A percentile compares a stretch with the other conserved stretches of the same genome.
Evolutionary conservation across 2,329 filamentous ascomycete species (phyloP).

Genomic region (Fusarium sp.): DNA sequence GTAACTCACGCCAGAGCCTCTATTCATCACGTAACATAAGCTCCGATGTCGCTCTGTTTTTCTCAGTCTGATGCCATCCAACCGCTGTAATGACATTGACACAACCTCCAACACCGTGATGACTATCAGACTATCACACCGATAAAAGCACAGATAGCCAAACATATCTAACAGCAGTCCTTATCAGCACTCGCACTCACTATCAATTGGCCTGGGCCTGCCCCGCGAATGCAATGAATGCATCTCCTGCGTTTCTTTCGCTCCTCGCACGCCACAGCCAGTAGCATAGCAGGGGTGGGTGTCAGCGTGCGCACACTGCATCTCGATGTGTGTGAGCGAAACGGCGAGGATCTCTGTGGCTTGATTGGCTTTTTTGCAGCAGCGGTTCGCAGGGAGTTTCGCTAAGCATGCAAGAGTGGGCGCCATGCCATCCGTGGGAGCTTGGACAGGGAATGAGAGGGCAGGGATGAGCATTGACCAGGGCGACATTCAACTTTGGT

Average conservation of each 20-base stretch:
- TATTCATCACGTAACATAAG: constrained; percentile 4
- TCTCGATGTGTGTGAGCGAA: constrained; percentile 29
- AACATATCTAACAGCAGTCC: constrained; percentile 25
- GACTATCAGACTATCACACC: neutral
- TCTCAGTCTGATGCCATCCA: neutral
- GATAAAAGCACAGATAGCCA: constrained; percentile 6
- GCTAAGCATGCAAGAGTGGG: constrained; percentile 19
- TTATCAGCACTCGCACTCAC: constrained; percentile 35
- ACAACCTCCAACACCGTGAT: constrained; percentile 14
- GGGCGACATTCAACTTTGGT: constrained; percentile 15
- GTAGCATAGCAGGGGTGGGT: neutral
- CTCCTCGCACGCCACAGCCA: constrained; percentile 27
- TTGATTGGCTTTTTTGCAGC: constrained; percentile 21
- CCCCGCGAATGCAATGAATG: constrained; percentile 28
- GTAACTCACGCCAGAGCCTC: constrained; percentile 21
- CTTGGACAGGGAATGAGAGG: constrained; percentile 9
- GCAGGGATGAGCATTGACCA: constrained; percentile 16
- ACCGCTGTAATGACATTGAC: constrained; percentile 15
- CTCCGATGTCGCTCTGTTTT: constrained; percentile 10
- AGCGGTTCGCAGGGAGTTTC: constrained; percentile 15
- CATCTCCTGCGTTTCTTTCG: constrained; percentile 30
- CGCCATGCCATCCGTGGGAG: neutral
- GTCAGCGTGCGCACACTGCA: neutral
- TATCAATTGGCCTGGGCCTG: constrained; percentile 15
- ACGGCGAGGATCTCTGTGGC: constrained; percentile 15